These are phyloP conservation scores for Kwoniella sp. DNA, from an alignment of 768 basidiomycete species.

Conservation along the genomic window DNA sequence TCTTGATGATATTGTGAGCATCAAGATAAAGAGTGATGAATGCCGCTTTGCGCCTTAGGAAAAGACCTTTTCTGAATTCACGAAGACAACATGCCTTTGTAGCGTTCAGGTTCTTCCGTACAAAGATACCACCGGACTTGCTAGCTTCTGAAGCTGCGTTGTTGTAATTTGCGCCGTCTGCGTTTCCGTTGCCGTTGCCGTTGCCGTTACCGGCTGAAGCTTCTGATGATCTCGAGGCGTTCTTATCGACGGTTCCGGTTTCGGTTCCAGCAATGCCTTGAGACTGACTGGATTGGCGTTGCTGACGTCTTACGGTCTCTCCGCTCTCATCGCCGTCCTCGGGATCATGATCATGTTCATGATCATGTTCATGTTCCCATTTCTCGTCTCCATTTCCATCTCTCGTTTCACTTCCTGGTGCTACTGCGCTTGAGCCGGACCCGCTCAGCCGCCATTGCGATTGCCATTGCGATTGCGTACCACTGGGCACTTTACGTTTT, in stretches of 20 bases:
- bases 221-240: not conserved
- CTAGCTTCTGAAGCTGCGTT: not conserved
- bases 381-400: not conserved
- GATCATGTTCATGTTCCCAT: too few species aligned
- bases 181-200: too few species aligned
- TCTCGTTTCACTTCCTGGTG: too few species aligned
- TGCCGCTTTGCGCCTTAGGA: conserved; percentile 38
- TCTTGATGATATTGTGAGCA: conserved; percentile 32
- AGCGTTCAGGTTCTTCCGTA: not conserved
- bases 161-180: too few species aligned
- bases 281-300: too few species aligned
- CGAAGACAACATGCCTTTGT: not conserved
- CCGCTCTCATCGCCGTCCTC: not conserved
- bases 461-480: not conserved
- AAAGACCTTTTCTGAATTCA: conserved; percentile 9
- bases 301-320: too few species aligned
- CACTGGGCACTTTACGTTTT: conserved; percentile 10
- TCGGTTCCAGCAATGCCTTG: too few species aligned
- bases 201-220: not conserved
- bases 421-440: not conserved
- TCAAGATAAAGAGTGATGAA: conserved; percentile 44
- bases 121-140: not conserved
- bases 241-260: not conserved
- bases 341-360: not conserved
- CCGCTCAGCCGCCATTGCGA: too few species aligned